A percentile compares a stretch with the other conserved stretches of the same genome.
phyloP scores from a whole-genome alignment of 371 early-diverging fungal genomes.

The Rhizomucor miehei region DNA sequence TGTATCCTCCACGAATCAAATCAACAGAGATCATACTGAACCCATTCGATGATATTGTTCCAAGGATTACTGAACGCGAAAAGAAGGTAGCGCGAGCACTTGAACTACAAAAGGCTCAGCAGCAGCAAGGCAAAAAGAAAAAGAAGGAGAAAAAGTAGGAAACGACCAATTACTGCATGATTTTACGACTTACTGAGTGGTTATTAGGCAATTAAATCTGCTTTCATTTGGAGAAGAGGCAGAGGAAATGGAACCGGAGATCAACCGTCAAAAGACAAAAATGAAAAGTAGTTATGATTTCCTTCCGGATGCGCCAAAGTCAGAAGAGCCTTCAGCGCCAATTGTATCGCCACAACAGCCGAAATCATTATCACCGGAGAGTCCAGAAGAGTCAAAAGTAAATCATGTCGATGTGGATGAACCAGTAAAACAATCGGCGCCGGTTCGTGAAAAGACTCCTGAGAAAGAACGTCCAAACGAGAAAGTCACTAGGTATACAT shows the following conservation, averaged over 20 bases:
- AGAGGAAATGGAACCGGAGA: slow-evolving; percentile 47
- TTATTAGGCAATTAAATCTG: slow-evolving; percentile 65
- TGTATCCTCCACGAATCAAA: slow-evolving; percentile 74
- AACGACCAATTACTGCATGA: background rate
- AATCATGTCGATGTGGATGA: background rate
- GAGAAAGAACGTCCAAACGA: slow-evolving; percentile 8
- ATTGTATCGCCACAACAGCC: background rate
- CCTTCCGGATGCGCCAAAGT: slow-evolving; percentile 3
- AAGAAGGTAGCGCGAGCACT: slow-evolving; percentile 32
- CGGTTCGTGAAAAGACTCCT: background rate
- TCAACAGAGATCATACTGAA: slow-evolving; percentile 72
- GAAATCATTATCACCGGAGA: background rate
- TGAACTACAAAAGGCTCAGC: slow-evolving; percentile 28
- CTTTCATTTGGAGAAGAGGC: slow-evolving; percentile 90
- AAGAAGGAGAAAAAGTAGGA: slow-evolving; percentile 64
- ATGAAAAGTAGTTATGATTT: slow-evolving; percentile 77
- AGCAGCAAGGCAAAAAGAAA: slow-evolving; percentile 49
- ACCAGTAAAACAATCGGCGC: background rate
- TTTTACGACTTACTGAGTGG: background rate
- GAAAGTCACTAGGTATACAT: background rate
- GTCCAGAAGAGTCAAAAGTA: slow-evolving; percentile 2
- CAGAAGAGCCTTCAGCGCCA: background rate
- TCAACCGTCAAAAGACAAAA: slow-evolving; percentile 14
- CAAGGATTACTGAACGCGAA: slow-evolving; percentile 70
- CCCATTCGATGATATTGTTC: slow-evolving; percentile 92